phyloP scores from a whole-genome alignment of 2,329 filamentous ascomycete genomes.

The Lasiodiplodia theobromae region DNA sequence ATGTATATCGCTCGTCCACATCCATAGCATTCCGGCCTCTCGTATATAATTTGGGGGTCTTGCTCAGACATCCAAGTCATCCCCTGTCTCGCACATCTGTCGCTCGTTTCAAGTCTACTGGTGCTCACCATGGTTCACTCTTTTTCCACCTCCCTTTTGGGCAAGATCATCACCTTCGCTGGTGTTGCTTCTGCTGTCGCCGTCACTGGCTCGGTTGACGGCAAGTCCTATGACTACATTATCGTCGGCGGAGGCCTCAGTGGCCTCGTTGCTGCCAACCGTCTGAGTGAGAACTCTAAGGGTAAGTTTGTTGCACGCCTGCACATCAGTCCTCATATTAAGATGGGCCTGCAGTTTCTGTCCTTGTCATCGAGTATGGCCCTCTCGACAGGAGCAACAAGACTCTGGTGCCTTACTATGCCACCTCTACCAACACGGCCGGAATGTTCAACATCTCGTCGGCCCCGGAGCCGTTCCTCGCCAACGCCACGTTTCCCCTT shows the following conservation, averaged over 20 bases:
- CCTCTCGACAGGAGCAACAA: conserved; percentile 47
- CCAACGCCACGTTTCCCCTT: conserved; percentile 35
- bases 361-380: conserved; percentile 34
- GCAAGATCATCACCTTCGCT: conserved; percentile 5
- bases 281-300: conserved; percentile 42
- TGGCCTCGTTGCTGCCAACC: conserved; percentile 40
- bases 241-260: conserved; percentile 39
- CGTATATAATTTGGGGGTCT: conserved; percentile 8
- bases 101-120: conserved; percentile 8
- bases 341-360: conserved; percentile 17
- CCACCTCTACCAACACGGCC: conserved; percentile 12
- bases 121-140: conserved; percentile 11
- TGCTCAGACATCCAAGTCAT: background rate
- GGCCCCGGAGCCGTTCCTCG: conserved; percentile 41
- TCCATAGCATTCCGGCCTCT: background rate
- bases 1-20: background rate
- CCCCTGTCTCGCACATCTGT: background rate
- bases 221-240: conserved; percentile 39
- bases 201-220: conserved; percentile 4
- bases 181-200: conserved; percentile 1
- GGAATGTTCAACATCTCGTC: conserved; percentile 34
- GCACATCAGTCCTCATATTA: no score
- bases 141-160: background rate
- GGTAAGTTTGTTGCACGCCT: background rate
- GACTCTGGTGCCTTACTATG: conserved; percentile 17